Evolutionary conservation across 2,329 filamentous ascomycete genomes (phyloP), one percentile per base, ranked within the genome.

Genomic region (Bipolaris oryzae): DNA sequence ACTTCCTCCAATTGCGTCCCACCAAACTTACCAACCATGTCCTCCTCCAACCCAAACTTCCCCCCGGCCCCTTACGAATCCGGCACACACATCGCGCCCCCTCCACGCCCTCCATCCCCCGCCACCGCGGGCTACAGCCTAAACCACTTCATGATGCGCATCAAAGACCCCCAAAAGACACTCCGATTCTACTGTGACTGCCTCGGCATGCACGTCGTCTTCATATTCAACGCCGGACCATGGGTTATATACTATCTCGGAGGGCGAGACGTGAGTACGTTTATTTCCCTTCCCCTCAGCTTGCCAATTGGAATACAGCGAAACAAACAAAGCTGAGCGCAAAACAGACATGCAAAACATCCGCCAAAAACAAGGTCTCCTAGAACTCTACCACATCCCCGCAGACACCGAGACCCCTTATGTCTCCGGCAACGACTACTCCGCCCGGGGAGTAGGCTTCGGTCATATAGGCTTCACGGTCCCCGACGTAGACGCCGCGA

Each of bases 391-490:
- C 35, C 67, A 75, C 45, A 66, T 75, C 4, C 72, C 72, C 3
- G 53, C 66, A 0, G 69, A 72, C 33, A 34, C 58, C 13, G 50
- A 53, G 0, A 55, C 61, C 5, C 5, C 57, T 0, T 75, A 75
- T 43, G 46, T 47, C 3, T 69, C 56, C 10, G 73, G 72, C 0
- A 74, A 75, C 46, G 67, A 70, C 18, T 69, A 71, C 47, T 39
- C 38, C 3, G 47, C 48, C 1, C 21, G 18, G 31, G 58, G 66
- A 5, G 43, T 73, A 4, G 72, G 72, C 4, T 74, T 76, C 37
- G 72, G 73, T 1, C 73, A 76, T 46, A 54, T 76, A n/a, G 72
- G 73, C 0, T 74, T 76, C 51, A 74, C 70, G 9, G 70, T 76
- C 0, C 72, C 72, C 1, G 60, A 75, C 63, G 72, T 75, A 1